Conservation (phyloP, 208 protist species). For the Leishmania mexicana region DNA sequence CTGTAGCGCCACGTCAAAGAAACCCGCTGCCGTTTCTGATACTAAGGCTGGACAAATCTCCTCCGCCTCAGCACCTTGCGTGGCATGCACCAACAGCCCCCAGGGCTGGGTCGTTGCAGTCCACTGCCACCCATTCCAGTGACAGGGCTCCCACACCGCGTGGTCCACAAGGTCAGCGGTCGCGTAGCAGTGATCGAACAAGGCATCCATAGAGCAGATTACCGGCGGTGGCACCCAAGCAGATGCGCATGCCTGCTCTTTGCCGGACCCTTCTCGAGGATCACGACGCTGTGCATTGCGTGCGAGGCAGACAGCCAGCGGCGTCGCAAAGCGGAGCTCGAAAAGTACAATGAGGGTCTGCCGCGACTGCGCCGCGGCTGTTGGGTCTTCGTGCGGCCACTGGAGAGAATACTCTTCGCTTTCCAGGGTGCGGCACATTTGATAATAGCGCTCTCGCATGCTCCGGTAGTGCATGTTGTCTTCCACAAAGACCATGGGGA, state of each 20-base stretch:
- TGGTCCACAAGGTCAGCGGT: background rate
- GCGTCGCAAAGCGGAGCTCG: conserved; percentile 50
- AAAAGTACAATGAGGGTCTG: conserved; percentile 34
- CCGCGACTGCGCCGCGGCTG: background rate
- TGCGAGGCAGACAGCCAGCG: conserved; percentile 46
- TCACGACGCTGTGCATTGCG: conserved; percentile 40
- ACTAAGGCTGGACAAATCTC: background rate
- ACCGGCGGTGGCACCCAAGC: conserved; percentile 46
- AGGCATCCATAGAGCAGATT: conserved; percentile 53
- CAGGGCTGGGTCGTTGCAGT: conserved; percentile 33
- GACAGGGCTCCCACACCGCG: background rate
- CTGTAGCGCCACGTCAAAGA: conserved; percentile 19
- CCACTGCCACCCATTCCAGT: conserved; percentile 16
- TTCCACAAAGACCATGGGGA: conserved; percentile 68
- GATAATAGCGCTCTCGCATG: conserved; percentile 79
- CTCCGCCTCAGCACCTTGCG: background rate
- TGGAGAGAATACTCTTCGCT: background rate
- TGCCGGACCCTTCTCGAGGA: background rate
- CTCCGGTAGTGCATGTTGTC: conserved; percentile 81
- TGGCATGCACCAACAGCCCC: conserved; percentile 23
- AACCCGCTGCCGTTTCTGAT: conserved; percentile 4
- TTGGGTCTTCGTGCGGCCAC: background rate
- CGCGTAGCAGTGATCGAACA: conserved; percentile 43
- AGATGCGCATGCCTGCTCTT: background rate
- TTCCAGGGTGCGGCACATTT: conserved; percentile 41